A percentile compares a stretch with the other conserved stretches of the same genome.
Conservation (phyloP, 495 filamentous ascomycete genomes). For the Tuber brumale region DNA sequence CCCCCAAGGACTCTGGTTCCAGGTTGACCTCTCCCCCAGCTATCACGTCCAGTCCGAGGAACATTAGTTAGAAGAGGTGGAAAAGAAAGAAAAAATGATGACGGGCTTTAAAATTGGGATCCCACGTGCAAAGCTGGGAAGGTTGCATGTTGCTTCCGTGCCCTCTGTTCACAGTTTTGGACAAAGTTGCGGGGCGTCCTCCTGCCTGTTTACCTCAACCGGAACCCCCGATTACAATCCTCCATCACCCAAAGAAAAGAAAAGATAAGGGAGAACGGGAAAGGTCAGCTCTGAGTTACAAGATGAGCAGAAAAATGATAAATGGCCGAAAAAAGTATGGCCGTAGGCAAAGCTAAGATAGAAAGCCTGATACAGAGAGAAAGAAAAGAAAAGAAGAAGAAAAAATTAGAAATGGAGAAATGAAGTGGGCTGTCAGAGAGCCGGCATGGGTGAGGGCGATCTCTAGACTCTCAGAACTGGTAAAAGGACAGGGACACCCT, state of each 20-base stretch:
- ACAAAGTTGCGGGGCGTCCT: slow-evolving; percentile 6
- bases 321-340: not conserved
- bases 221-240: not conserved
- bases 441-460: slow-evolving; percentile 32
- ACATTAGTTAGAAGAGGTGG: not conserved
- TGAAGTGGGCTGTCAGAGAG: slow-evolving; percentile 30
- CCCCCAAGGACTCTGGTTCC: slow-evolving; percentile 24
- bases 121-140: slow-evolving; percentile 21
- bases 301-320: not conserved
- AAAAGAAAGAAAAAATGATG: slow-evolving; percentile 3
- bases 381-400: not conserved
- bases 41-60: not conserved
- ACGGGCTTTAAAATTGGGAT: slow-evolving; percentile 18
- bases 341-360: not conserved
- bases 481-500: slow-evolving; percentile 27
- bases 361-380: not conserved
- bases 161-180: slow-evolving; percentile 24
- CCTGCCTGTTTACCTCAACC: slow-evolving; percentile 18
- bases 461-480: slow-evolving; percentile 27
- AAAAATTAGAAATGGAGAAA: not conserved
- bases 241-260: not conserved
- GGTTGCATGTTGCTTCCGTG: slow-evolving; percentile 15
- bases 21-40: slow-evolving; percentile 10
- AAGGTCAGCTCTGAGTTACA: not conserved
- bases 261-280: not conserved